A percentile compares a stretch with the other conserved stretches of the same genome.
These are phyloP conservation scores for Suillus fuscotomentosus DNA, from an alignment of 768 basidiomycete species.

Conservation along the genomic window DNA sequence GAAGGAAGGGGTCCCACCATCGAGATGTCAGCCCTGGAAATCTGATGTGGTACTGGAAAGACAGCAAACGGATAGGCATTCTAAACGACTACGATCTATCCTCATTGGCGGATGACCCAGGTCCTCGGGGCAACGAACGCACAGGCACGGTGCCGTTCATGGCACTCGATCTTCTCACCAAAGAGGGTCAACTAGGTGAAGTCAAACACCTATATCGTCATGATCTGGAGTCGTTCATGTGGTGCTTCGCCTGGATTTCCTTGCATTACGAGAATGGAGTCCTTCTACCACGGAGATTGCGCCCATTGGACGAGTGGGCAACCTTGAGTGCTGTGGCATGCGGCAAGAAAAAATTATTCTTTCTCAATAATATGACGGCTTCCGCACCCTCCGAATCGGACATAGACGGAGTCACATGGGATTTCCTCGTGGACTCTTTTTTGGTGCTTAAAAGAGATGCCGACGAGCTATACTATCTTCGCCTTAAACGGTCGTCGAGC, in stretches of 20 bases:
- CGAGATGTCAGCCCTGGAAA: neutral
- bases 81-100: neutral
- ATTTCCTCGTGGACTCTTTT: neutral
- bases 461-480: neutral
- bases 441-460: neutral
- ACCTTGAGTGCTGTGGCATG: neutral
- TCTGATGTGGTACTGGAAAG: neutral
- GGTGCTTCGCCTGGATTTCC: neutral
- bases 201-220: neutral
- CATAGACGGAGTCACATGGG: neutral
- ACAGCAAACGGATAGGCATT: neutral
- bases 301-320: neutral
- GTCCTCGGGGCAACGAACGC: neutral
- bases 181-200: neutral
- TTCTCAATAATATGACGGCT: too few relatives aligned
- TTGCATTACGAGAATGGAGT: neutral
- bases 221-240: neutral
- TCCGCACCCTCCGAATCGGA: too few relatives aligned
- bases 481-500: neutral
- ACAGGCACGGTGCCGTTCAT: neutral
- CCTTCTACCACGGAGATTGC: neutral
- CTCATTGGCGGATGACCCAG: neutral
- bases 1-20: neutral
- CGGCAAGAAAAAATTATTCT: neutral
- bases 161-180: neutral